Base-by-base conservation (phyloP, 805 yeast species). In the Saccharomycopsis selenospora region DNA sequence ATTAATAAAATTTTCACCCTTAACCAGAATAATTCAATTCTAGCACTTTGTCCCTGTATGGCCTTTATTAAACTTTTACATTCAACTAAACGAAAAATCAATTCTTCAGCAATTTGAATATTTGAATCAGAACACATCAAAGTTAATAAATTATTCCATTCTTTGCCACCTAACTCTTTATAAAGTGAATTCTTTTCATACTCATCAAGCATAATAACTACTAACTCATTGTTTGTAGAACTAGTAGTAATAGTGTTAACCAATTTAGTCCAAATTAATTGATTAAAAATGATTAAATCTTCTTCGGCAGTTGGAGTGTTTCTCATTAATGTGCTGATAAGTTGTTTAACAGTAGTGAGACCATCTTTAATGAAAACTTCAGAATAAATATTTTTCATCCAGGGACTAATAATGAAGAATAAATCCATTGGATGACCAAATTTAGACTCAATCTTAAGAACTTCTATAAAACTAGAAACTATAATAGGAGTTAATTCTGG, bases 151-250 rank as follows among this genome's bases (percentile, higher is more conserved):
- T 73, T 76, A 17, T 73, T 71, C 87, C 87, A 85, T 43, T 74
- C 80, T 33, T 77, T 74, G 3, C 82, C 84, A 55, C 82, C 87
- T n/a, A 87, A 80, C 55, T 82, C 84, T 58, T 82, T 77, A 55
- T 85, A 93, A 55, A 85, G 73, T 1, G 89, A 82, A 53, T 80
- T 82, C 2, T 80, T 76, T 4, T 86, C 76, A 20, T 85, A 76
- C 57, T 86, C 96, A 53, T 85, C 89, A 8, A 87, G 72, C 22
- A 86, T 67, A 2, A 77, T 63, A 1, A 73, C 69, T 10, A 87
- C 63, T 33, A 77, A 68, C 40, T 80, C 80, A 47, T 85, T 89
- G 2, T 73, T 58, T 20, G 83, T 77, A 14, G 20, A 14, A 4
- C 10, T 10, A 20, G 38, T 33, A 20, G 38, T 33, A 20, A 20